phyloP scores from a whole-genome alignment of 768 basidiomycete genomes.

The Lentinula detonsa region DNA sequence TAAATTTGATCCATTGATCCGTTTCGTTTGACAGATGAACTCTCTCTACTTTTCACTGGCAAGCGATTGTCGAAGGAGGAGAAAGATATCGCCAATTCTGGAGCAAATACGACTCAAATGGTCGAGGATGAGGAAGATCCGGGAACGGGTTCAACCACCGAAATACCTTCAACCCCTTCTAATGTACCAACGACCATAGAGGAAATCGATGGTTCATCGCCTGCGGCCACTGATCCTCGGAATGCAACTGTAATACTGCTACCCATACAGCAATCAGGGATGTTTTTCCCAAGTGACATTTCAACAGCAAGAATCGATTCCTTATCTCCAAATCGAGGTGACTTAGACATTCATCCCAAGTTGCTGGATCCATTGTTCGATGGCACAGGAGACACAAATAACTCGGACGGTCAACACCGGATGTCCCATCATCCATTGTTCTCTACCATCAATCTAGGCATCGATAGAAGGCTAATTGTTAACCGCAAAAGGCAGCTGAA shows the following conservation, averaged over 20 bases:
- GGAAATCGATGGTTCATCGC: background rate
- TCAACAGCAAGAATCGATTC: background rate
- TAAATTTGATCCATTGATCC: constrained; percentile 6
- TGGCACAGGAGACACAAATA: too few species aligned
- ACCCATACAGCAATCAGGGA: background rate
- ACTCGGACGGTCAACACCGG: constrained; percentile 22
- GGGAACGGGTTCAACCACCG: background rate
- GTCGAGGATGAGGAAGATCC: background rate
- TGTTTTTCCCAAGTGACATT: background rate
- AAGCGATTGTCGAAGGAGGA: constrained; percentile 3
- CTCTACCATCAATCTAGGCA: constrained; percentile 75
- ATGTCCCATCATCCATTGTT: constrained; percentile 56
- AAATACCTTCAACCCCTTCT: too few species aligned
- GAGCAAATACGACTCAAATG: background rate
- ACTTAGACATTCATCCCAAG: constrained; percentile 20
- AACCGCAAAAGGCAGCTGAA: constrained; percentile 93
- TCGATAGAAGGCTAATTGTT: constrained; percentile 85
- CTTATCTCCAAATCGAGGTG: background rate
- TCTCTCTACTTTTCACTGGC: constrained; percentile 78
- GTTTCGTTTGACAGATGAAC: constrained; percentile 49
- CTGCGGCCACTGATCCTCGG: background rate
- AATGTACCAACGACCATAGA: background rate
- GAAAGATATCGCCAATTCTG: background rate
- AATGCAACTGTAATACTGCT: background rate
- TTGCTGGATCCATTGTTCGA: background rate